These are phyloP conservation scores for Trichophyton schoenleinii DNA, from an alignment of 2,329 filamentous ascomycete genomes.

Conservation along the genomic window DNA sequence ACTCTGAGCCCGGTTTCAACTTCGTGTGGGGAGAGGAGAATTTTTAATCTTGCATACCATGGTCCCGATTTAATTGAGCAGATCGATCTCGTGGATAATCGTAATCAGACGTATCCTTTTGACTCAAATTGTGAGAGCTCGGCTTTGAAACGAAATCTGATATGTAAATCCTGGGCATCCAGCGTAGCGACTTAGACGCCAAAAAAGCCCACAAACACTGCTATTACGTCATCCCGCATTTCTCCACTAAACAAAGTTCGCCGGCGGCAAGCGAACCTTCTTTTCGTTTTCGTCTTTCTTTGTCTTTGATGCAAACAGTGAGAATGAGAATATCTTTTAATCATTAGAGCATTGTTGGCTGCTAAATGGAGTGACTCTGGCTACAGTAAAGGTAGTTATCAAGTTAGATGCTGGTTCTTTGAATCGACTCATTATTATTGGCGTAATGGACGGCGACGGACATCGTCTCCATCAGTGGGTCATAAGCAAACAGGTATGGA, in stretches of 20 bases:
- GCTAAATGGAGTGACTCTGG: not conserved
- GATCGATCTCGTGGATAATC: no score
- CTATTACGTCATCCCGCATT: not conserved
- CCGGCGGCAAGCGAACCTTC: not conserved
- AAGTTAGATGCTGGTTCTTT: not conserved
- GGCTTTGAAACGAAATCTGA: no score
- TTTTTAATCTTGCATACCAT: slow-evolving; percentile 26
- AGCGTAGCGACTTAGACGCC: no score
- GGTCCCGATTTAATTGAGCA: no score
- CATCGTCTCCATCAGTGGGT: no score
- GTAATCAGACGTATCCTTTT: no score
- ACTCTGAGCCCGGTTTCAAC: slow-evolving; percentile 65
- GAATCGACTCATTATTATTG: no score
- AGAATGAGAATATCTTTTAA: not conserved
- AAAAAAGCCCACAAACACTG: no score
- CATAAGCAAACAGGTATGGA: no score
- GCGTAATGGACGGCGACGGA: no score
- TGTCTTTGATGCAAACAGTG: not conserved
- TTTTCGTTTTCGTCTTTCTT: not conserved
- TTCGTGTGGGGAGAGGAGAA: slow-evolving; percentile 42
- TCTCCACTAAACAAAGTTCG: not conserved
- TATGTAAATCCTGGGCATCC: no score
- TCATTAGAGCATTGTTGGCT: not conserved
- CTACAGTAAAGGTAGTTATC: not conserved
- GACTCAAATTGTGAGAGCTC: no score